phyloP scores from a whole-genome alignment of 257 asterid species.

The Salvia rosmarinus region DNA sequence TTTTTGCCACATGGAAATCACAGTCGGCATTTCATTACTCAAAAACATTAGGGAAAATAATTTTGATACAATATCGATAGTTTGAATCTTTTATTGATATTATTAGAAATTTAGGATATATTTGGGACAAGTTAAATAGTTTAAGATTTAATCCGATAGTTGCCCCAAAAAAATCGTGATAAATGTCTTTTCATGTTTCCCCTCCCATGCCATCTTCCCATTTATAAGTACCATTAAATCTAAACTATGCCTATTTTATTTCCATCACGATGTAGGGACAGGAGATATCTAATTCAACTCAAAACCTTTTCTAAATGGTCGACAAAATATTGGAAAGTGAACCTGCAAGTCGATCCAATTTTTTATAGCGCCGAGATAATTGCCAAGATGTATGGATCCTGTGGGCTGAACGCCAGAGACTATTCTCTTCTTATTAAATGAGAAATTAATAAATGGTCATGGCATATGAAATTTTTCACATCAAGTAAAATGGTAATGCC shows the following conservation, averaged over 20 bases:
- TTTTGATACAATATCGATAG: too few species aligned
- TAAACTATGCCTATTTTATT: not conserved
- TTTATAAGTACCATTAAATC: constrained; percentile 3
- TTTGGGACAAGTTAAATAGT: too few species aligned
- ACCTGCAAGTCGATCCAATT: constrained; percentile 95
- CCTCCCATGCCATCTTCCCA: constrained; percentile 21
- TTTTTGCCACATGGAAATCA: too few species aligned
- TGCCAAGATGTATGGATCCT: constrained; percentile 95
- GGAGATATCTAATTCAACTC: constrained; percentile 10
- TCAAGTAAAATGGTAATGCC: constrained; percentile 16
- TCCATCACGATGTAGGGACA: not conserved
- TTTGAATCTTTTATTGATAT: too few species aligned
- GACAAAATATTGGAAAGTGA: constrained; percentile 27
- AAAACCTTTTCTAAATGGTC: constrained; percentile 21
- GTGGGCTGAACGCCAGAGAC: constrained; percentile 99
- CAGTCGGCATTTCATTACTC: too few species aligned
- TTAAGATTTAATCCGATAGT: too few species aligned
- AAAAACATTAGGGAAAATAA: too few species aligned
- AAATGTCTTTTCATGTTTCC: not conserved
- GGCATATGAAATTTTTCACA: constrained; percentile 8
- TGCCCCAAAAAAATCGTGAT: too few species aligned
- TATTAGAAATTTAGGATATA: too few species aligned
- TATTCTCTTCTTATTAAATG: constrained; percentile 75
- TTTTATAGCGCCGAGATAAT: constrained; percentile 94
- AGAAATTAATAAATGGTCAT: constrained; percentile 24